Evolutionary conservation across 257 asterid genomes (phyloP).

Genomic region (Fraxinus cuspidata): DNA sequence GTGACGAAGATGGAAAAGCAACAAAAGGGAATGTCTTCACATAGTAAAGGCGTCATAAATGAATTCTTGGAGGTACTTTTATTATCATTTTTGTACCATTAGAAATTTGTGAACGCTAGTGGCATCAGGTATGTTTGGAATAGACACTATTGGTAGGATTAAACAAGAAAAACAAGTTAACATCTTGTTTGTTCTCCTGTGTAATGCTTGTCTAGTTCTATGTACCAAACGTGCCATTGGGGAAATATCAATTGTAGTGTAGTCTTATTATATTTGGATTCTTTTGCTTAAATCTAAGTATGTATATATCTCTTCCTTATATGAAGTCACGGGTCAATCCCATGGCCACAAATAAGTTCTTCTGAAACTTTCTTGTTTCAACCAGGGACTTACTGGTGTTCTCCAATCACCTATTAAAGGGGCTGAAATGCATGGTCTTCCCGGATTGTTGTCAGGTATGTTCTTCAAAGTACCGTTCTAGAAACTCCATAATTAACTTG

Average conservation of each 20-base stretch:
- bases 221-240: not conserved
- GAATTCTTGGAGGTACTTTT: slow-evolving; percentile 83
- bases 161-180: not conserved
- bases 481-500: not conserved
- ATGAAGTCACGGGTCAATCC: slow-evolving; percentile 2
- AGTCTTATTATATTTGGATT: not conserved
- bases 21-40: slow-evolving; percentile 72
- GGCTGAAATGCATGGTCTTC: slow-evolving; percentile 94
- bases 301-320: slow-evolving; percentile 1
- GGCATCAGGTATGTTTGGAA: not conserved
- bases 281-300: not conserved
- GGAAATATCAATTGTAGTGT: not conserved
- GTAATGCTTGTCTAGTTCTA: not conserved
- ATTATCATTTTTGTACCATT: slow-evolving; percentile 12
- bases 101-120: not conserved
- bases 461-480: slow-evolving; percentile 8
- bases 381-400: slow-evolving; percentile 95
- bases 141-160: not conserved
- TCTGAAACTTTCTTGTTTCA: slow-evolving; percentile 11
- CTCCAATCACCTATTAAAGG: slow-evolving; percentile 98
- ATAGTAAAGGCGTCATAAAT: slow-evolving; percentile 88
- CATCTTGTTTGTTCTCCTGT: not conserved
- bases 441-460: slow-evolving; percentile 92
- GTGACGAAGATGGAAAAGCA: slow-evolving; percentile 64
- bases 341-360: not conserved